Percentiles rank a stretch among this genome's conserved stretches.
Evolutionary conservation across 352 stramenopile species (phyloP).

Genomic region (Phytophthora melonis): DNA sequence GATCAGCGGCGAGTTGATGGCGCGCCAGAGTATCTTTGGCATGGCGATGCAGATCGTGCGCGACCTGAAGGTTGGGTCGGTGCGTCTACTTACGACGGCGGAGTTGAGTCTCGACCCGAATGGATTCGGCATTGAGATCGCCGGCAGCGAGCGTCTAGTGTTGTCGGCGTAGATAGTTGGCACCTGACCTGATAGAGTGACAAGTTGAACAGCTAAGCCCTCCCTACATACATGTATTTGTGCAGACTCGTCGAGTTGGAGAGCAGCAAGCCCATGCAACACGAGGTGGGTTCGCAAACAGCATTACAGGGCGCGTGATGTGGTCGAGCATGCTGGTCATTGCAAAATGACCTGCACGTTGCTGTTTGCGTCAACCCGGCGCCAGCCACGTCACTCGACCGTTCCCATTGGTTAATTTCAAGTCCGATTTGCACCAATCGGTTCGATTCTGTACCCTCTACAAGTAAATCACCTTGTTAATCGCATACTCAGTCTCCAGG

Average conservation of each 20-base stretch:
- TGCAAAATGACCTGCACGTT: not conserved
- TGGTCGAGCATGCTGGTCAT: conserved; percentile 1
- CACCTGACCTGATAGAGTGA: conserved; percentile 10
- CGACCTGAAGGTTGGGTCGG: conserved; percentile 59
- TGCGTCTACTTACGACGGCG: conserved; percentile 52
- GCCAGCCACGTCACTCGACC: conserved; percentile 28
- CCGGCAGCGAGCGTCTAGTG: conserved; percentile 31
- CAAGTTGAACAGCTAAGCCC: not conserved
- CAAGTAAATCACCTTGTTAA: not conserved
- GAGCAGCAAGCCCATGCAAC: not conserved
- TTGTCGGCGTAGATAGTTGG: conserved; percentile 13
- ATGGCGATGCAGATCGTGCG: conserved; percentile 77
- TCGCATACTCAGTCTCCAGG: not conserved
- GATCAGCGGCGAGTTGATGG: conserved; percentile 84
- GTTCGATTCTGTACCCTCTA: conserved; percentile 2
- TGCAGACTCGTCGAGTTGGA: not conserved
- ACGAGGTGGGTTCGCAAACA: not conserved
- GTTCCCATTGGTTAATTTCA: conserved; percentile 13
- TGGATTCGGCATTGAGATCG: conserved; percentile 67
- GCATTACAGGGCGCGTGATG: no score
- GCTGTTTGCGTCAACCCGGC: conserved; percentile 34
- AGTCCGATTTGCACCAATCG: not conserved
- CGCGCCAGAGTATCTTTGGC: conserved; percentile 81
- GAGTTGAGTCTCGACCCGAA: conserved; percentile 57
- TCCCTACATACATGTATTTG: conserved; percentile 11